A percentile compares a stretch with the other conserved stretches of the same genome.
These are phyloP conservation scores for Dissoconium aciculare DNA, from an alignment of 2,329 filamentous ascomycete genomes.

Conservation along the genomic window DNA sequence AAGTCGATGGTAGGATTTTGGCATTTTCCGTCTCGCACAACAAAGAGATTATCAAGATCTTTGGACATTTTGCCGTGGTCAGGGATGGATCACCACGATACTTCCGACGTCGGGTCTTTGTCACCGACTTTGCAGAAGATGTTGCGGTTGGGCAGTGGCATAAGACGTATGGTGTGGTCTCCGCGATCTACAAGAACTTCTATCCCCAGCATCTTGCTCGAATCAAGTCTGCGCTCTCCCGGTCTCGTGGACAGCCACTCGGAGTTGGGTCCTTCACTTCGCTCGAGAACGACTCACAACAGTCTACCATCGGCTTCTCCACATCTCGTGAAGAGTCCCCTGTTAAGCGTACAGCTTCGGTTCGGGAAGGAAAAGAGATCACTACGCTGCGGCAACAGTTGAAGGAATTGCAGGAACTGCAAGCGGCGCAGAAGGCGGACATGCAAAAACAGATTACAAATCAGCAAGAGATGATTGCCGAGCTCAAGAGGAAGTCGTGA, in stretches of 20 bases:
- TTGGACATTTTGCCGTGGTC: slow-evolving; percentile 3
- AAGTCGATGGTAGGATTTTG: slow-evolving; percentile 6
- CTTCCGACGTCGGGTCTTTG: slow-evolving; percentile 2
- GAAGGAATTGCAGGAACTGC: not conserved
- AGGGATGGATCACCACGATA: not conserved
- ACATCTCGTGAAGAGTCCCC: slow-evolving; percentile 2
- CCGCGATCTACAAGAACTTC: slow-evolving; percentile 5
- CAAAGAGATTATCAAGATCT: slow-evolving; percentile 2
- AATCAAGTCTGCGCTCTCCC: slow-evolving; percentile 1
- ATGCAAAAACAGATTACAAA: not conserved
- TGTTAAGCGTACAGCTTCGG: slow-evolving; percentile 1
- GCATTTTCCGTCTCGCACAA: slow-evolving; percentile 9
- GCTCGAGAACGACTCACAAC: slow-evolving; percentile 2
- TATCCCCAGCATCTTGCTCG: slow-evolving; percentile 1
- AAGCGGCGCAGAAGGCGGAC: not conserved
- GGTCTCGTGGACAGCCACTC: not conserved
- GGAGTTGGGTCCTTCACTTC: slow-evolving; percentile 3
- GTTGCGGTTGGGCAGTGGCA: slow-evolving; percentile 2
- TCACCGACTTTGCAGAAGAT: slow-evolving; percentile 2
- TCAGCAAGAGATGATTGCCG: slow-evolving; percentile 1
- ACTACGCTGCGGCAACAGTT: not conserved
- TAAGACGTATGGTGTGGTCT: slow-evolving; percentile 4
- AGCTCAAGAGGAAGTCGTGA: not conserved
- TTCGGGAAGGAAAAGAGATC: not conserved
- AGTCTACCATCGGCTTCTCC: not conserved